Evolutionary conservation across 345 rosid genomes (phyloP), one percentile per base, ranked within the genome.

Genomic region (Citrus sp.): DNA sequence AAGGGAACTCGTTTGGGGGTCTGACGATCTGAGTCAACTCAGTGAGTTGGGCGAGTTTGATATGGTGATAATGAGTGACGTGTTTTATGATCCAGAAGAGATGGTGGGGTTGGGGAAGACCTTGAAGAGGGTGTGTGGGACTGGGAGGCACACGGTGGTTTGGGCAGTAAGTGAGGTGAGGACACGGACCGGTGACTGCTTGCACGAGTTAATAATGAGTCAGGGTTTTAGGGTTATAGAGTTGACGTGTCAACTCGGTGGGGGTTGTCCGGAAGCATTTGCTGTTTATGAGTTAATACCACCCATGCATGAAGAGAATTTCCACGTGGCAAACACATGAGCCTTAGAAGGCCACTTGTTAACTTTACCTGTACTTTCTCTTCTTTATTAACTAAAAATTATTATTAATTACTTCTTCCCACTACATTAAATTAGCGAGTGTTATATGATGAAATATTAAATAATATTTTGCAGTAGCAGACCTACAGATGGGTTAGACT

Each of bases 21-120:
- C 49, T 46, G 79, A 70, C 24, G 84, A 80, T 74, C 30, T 25
- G 60, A 58, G 38, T 58, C 77, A 9, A 37, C 30, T 37, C 22
- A 63, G 30, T 0, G 76, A 61, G 63, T 32, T 72, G 54, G 70
- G 72, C 6, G 42, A 66, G 73, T 86, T 81, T 40, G 85, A 85
- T 38, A 34, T 80, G 0, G 86, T 85, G 28, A 54, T 85, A 80
- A 81, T 86, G 84, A 88, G 89, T 14, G 86, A 86, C 49, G 80
- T 85, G 79, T 81, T 86, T 34, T 86, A 10, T 28, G 84, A 83
- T 34, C 9, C 32, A 18, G 84, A 77, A 75, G 80, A 78, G 42
- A 78, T 79, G 82, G 64, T 22, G 27, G 67, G 66, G 9, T n/a
- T 83, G 38, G 82, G 83, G 54, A 40, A 35, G 80, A 85, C 88